Conservation (phyloP, 148 eudicot genomes). For the Rhododendron ovatum region DNA sequence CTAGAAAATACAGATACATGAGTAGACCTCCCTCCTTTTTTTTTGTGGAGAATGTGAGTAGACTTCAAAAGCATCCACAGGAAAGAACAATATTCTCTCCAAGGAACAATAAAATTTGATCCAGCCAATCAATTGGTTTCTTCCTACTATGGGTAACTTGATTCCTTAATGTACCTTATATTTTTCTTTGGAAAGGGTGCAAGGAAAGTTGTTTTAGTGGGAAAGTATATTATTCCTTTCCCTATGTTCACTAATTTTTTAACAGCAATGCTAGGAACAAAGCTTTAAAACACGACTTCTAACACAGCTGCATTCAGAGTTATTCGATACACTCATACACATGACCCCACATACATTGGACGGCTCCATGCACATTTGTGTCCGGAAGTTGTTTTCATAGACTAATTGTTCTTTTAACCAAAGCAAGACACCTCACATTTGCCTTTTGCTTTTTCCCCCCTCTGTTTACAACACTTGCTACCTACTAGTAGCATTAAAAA, state of each 20-base stretch:
- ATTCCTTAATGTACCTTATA: not conserved
- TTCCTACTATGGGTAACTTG: not conserved
- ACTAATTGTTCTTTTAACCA: too few species aligned
- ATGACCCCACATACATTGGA: too few species aligned
- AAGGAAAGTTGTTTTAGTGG: not conserved
- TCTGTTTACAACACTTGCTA: too few species aligned
- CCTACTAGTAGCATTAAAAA: not conserved
- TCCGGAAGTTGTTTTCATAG: too few species aligned
- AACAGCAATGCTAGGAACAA: not conserved
- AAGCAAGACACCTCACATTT: not conserved
- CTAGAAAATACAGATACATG: not conserved
- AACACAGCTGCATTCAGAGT: too few species aligned
- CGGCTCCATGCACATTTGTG: too few species aligned
- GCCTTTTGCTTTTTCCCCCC: too few species aligned
- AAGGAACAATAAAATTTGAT: not conserved
- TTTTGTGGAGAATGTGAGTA: not conserved
- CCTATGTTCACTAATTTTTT: not conserved
- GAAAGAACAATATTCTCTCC: not conserved
- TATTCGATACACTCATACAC: too few species aligned
- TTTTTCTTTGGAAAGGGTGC: conserved; percentile 10
- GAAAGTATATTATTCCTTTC: conserved; percentile 8
- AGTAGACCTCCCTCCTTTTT: not conserved
- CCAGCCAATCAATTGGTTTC: conserved; percentile 1
- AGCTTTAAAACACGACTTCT: too few species aligned
- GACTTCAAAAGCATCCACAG: not conserved